A percentile compares a stretch with the other conserved stretches of the same genome.
phyloP scores from a whole-genome alignment of 2,329 filamentous ascomycete species.

The Pestalotiopsis sp. region DNA sequence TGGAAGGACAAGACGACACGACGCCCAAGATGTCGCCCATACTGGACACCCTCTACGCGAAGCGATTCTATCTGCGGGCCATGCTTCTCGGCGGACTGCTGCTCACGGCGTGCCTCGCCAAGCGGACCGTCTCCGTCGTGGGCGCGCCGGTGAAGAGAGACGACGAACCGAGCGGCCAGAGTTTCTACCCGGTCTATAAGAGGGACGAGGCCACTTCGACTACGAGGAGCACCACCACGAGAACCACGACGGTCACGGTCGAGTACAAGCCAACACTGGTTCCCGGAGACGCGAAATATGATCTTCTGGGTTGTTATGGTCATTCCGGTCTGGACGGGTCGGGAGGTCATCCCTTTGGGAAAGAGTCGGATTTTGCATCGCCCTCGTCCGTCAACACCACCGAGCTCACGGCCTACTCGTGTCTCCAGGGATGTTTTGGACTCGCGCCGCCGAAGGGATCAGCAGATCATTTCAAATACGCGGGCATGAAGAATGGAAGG shows the following conservation, averaged over 20 bases:
- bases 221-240: conserved; percentile 16
- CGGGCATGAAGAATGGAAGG: conserved; percentile 28
- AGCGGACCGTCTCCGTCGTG: conserved; percentile 15
- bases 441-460: conserved; percentile 12
- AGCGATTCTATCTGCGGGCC: conserved; percentile 20
- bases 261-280: conserved; percentile 27
- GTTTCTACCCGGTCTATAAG: not conserved
- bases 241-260: conserved; percentile 31
- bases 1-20: not conserved
- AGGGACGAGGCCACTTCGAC: conserved; percentile 4
- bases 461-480: conserved; percentile 20
- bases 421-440: conserved; percentile 25
- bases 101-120: conserved; percentile 19
- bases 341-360: conserved; percentile 23
- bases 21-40: conserved; percentile 13
- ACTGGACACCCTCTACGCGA: conserved; percentile 22
- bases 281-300: conserved; percentile 23
- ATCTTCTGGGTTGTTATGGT: conserved; percentile 28
- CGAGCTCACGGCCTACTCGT: conserved; percentile 24
- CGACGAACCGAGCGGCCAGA: conserved; percentile 14
- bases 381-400: conserved; percentile 17
- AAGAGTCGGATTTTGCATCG: conserved; percentile 19
- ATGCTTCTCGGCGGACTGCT: conserved; percentile 25
- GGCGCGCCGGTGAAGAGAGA: conserved; percentile 1
- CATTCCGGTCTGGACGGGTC: conserved; percentile 14